Percentiles rank a stretch among this genome's conserved stretches.
phyloP scores from a whole-genome alignment of 441 rosid species.

The Melastoma candidum region DNA sequence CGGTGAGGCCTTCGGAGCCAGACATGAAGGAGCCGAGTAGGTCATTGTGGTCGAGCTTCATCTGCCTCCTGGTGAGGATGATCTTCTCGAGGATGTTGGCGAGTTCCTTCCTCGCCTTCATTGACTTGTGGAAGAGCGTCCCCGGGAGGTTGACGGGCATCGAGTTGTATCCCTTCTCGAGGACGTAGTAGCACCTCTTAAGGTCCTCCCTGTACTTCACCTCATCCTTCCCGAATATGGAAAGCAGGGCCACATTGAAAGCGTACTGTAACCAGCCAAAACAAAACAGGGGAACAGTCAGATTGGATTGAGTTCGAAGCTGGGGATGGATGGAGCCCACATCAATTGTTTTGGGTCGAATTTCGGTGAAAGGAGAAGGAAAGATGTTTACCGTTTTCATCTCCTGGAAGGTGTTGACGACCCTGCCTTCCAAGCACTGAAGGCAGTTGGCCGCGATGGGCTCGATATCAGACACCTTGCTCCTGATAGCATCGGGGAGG shows the following conservation, averaged over 20 bases:
- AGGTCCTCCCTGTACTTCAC: conserved; percentile 72
- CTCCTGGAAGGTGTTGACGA: conserved; percentile 70
- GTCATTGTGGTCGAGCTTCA: conserved; percentile 39
- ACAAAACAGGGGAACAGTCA: not conserved
- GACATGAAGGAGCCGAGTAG: conserved; percentile 89
- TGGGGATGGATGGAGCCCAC: too few relatives aligned
- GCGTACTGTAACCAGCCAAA: conserved; percentile 45
- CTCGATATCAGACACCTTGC: conserved; percentile 46
- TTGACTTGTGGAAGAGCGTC: conserved; percentile 76
- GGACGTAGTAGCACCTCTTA: conserved; percentile 77
- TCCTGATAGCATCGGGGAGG: conserved; percentile 56
- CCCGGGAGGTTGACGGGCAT: conserved; percentile 91
- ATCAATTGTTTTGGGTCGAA: too few relatives aligned
- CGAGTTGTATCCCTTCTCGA: conserved; percentile 92
- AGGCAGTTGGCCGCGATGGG: conserved; percentile 45
- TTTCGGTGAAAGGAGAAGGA: too few relatives aligned
- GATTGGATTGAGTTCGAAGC: too few relatives aligned
- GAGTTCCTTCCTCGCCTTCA: conserved; percentile 82
- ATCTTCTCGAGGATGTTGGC: conserved; percentile 65
- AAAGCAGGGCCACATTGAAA: conserved; percentile 78
- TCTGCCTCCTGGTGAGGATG: conserved; percentile 52
- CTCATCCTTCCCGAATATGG: conserved; percentile 87
- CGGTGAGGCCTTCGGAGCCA: conserved; percentile 61
- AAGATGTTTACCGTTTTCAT: conserved; percentile 66
- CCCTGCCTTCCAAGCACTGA: conserved; percentile 43